Evolutionary conservation across 805 yeast genomes (phyloP).

Genomic region (Ogataea pini): DNA sequence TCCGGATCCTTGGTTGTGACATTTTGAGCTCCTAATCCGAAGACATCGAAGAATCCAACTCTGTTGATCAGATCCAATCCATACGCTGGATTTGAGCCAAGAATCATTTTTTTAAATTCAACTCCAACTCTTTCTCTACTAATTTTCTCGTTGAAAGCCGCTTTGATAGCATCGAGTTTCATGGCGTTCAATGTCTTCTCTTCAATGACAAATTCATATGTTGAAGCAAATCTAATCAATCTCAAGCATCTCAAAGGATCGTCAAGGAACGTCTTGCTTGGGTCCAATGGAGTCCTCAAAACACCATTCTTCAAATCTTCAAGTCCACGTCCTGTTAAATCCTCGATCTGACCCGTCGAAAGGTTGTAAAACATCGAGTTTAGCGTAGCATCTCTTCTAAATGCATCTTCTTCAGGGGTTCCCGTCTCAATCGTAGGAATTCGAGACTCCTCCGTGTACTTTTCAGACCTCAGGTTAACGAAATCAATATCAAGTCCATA

Average conservation of each 20-base stretch:
- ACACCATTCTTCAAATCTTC: slow-evolving; percentile 69
- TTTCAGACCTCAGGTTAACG: slow-evolving; percentile 87
- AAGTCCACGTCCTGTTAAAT: slow-evolving; percentile 76
- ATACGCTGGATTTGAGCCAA: slow-evolving; percentile 58
- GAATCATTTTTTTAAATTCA: slow-evolving; percentile 77
- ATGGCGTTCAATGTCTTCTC: slow-evolving; percentile 61
- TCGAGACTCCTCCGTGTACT: slow-evolving; percentile 77
- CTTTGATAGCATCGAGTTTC: slow-evolving; percentile 56
- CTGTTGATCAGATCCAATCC: slow-evolving; percentile 62
- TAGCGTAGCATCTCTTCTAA: slow-evolving; percentile 91
- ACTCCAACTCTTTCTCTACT: slow-evolving; percentile 89
- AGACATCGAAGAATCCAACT: slow-evolving; percentile 59
- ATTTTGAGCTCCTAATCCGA: slow-evolving; percentile 41
- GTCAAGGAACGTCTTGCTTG: slow-evolving; percentile 82
- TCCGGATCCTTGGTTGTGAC: slow-evolving; percentile 13
- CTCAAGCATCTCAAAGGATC: slow-evolving; percentile 92
- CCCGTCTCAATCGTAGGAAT: slow-evolving; percentile 86
- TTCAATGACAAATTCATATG: slow-evolving; percentile 70
- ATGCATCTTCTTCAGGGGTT: slow-evolving; percentile 88
- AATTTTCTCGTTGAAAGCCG: slow-evolving; percentile 67
- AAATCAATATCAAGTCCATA: slow-evolving; percentile 88
- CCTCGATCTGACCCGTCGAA: slow-evolving; percentile 69
- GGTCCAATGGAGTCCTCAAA: slow-evolving; percentile 84
- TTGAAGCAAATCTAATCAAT: slow-evolving; percentile 80
- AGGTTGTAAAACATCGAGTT: slow-evolving; percentile 91